These are phyloP conservation scores for Castanea crenata DNA, from an alignment of 306 rosid species.

Conservation along the genomic window DNA sequence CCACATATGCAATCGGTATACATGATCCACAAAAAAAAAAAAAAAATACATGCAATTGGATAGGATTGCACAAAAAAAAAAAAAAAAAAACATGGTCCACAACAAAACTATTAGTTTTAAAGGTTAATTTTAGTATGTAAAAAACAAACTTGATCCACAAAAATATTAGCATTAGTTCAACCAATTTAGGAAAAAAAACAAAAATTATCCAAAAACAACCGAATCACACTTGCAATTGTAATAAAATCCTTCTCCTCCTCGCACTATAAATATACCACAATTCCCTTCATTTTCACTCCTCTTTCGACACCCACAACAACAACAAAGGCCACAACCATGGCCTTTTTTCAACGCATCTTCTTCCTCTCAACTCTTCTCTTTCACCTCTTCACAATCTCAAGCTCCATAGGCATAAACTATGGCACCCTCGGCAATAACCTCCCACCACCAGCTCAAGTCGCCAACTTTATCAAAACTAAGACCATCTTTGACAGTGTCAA, in stretches of 20 bases:
- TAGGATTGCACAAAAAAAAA: neutral
- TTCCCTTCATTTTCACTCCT: neutral
- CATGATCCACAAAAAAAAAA: no score
- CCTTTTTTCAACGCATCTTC: neutral
- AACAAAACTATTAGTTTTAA: no score
- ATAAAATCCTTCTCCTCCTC: neutral
- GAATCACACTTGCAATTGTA: neutral
- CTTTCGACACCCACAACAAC: neutral
- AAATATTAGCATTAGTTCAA: neutral
- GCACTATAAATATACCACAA: neutral
- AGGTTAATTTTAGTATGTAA: no score
- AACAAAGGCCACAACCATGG: slow-evolving; percentile 17
- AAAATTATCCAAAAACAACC: no score
- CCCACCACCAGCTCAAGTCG: slow-evolving; percentile 59
- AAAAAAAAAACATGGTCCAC: no score
- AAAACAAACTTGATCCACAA: neutral
- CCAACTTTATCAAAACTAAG: slow-evolving; percentile 51
- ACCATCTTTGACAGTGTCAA: slow-evolving; percentile 68
- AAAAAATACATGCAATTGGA: neutral
- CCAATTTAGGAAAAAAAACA: no score
- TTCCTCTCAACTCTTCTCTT: slow-evolving; percentile 35
- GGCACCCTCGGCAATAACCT: slow-evolving; percentile 84
- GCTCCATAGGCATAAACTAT: slow-evolving; percentile 78
- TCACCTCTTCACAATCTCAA: slow-evolving; percentile 34
- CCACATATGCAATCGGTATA: no score